A percentile compares a stretch with the other conserved stretches of the same genome.
These are phyloP conservation scores for Lipomyces sp. DNA, from an alignment of 805 yeast species.

Conservation along the genomic window DNA sequence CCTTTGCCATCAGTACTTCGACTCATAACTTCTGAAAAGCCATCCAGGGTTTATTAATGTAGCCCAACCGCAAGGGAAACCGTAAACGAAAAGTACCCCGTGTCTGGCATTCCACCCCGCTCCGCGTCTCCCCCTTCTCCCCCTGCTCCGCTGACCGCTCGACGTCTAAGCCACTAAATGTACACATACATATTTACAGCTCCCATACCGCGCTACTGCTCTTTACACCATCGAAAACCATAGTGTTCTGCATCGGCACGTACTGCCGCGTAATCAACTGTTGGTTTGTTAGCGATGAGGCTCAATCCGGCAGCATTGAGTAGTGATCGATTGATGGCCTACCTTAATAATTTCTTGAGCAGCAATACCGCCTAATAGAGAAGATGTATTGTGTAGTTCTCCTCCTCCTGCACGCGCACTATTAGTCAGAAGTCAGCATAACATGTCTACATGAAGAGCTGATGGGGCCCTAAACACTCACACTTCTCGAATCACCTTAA, in stretches of 20 bases:
- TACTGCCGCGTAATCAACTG: slow-evolving; percentile 67
- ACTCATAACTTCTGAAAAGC: too few relatives aligned
- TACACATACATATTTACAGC: too few relatives aligned
- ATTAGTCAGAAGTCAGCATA: background rate
- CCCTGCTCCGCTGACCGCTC: too few relatives aligned
- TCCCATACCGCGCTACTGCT: slow-evolving; percentile 43
- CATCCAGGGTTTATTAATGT: too few relatives aligned
- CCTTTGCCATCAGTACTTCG: too few relatives aligned
- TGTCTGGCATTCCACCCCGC: too few relatives aligned
- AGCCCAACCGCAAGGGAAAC: too few relatives aligned
- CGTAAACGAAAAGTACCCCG: too few relatives aligned
- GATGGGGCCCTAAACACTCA: slow-evolving; percentile 33
- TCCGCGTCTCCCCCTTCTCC: too few relatives aligned
- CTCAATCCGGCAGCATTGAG: too few relatives aligned
- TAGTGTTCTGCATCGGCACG: slow-evolving; percentile 66
- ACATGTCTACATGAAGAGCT: background rate
- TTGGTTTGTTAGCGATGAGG: background rate
- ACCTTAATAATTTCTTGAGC: slow-evolving; percentile 80
- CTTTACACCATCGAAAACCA: slow-evolving; percentile 69
- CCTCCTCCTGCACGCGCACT: slow-evolving; percentile 39
- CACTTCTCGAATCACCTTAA: slow-evolving; percentile 47
- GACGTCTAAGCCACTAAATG: too few relatives aligned
- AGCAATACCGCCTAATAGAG: slow-evolving; percentile 79
- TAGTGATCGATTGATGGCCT: too few relatives aligned
- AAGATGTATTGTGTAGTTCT: slow-evolving; percentile 56